phyloP scores from a whole-genome alignment of 768 basidiomycete genomes.

The Phaeotremella fagi region DNA sequence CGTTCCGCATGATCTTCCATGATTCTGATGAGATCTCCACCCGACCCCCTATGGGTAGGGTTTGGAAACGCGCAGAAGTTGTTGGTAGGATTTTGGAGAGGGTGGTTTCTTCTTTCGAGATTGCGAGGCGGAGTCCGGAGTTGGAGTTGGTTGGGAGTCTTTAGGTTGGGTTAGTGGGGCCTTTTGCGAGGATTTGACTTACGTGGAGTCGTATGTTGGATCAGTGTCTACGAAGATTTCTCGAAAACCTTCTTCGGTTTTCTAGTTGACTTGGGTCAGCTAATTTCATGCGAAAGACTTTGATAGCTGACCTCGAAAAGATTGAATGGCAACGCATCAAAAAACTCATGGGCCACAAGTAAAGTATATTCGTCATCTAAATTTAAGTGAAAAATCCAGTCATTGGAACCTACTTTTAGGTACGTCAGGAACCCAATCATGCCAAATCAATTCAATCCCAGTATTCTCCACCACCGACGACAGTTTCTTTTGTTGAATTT shows the following conservation, averaged over 20 bases:
- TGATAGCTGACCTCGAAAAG: slow-evolving; percentile 64
- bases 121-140: slow-evolving; percentile 59
- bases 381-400: too few relatives aligned
- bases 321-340: slow-evolving; percentile 91
- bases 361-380: slow-evolving; percentile 62
- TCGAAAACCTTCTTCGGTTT: slow-evolving; percentile 72
- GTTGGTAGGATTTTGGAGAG: slow-evolving; percentile 53
- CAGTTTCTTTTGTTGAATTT: slow-evolving; percentile 60
- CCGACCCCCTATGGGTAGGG: slow-evolving; percentile 63
- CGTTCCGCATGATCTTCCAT: slow-evolving; percentile 62
- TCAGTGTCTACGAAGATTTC: slow-evolving; percentile 68
- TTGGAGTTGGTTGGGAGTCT: slow-evolving; percentile 31
- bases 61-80: slow-evolving; percentile 65
- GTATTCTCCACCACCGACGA: slow-evolving; percentile 15
- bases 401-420: slow-evolving; percentile 47
- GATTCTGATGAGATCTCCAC: slow-evolving; percentile 75
- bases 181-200: slow-evolving; percentile 6
- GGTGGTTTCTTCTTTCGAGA: slow-evolving; percentile 60
- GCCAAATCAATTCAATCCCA: slow-evolving; percentile 58
- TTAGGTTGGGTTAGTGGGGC: slow-evolving; percentile 15
- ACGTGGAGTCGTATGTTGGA: slow-evolving; percentile 46
- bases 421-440: slow-evolving; percentile 67
- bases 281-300: not conserved
- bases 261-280: slow-evolving; percentile 3
- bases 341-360: slow-evolving; percentile 93